Evolutionary conservation across 129 eudicot genomes (phyloP).

Genomic region (Glebionis coronaria): DNA sequence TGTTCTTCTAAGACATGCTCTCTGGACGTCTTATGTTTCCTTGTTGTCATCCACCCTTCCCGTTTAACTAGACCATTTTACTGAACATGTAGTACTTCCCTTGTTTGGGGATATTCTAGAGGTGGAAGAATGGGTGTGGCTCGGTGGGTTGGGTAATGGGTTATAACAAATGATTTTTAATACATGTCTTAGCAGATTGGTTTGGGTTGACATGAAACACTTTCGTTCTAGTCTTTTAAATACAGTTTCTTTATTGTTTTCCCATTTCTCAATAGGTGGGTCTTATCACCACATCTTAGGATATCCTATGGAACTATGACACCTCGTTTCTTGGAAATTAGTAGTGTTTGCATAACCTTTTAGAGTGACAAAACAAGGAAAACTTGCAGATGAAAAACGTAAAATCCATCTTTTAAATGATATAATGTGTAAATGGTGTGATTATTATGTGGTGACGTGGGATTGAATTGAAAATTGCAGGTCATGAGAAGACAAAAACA

Average conservation of each 20-base stretch:
- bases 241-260: too few relatives aligned
- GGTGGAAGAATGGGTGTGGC: background rate
- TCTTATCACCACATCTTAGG: background rate
- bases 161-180: background rate
- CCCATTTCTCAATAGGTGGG: too few relatives aligned
- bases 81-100: background rate
- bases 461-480: constrained; percentile 34
- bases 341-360: background rate
- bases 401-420: background rate
- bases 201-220: background rate
- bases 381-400: background rate
- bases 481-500: constrained; percentile 60
- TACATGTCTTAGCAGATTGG: background rate
- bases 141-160: background rate
- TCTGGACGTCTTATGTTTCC: background rate
- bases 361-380: background rate
- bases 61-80: background rate
- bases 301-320: background rate
- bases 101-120: background rate
- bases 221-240: background rate
- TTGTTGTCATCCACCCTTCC: background rate
- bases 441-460: background rate
- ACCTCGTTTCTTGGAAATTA: background rate
- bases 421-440: background rate
- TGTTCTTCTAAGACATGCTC: background rate